These are phyloP conservation scores for Colletotrichum scovillei DNA, from an alignment of 2,329 filamentous ascomycete genomes.

Conservation along the genomic window DNA sequence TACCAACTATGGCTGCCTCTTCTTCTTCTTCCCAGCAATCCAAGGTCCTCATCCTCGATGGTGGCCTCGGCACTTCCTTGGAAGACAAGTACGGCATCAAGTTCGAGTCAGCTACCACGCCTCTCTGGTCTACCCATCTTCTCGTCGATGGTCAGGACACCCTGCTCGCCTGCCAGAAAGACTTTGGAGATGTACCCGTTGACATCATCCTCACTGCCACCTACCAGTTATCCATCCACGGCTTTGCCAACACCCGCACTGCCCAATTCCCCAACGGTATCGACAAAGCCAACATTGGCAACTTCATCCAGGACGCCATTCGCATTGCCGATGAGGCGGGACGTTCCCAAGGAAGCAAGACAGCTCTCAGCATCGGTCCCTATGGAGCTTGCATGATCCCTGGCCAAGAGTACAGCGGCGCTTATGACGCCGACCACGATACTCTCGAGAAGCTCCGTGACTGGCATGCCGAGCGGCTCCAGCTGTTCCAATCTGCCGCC, in stretches of 20 bases:
- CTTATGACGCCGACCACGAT: conserved; percentile 64
- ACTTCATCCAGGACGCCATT: conserved; percentile 57
- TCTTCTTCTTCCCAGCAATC: conserved; percentile 1
- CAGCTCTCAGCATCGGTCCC: conserved; percentile 72
- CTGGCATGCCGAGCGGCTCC: conserved; percentile 69
- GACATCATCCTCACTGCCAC: conserved; percentile 76
- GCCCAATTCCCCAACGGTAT: conserved; percentile 57
- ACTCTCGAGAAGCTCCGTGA: conserved; percentile 55
- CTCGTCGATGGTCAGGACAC: conserved; percentile 65
- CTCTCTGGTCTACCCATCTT: conserved; percentile 76
- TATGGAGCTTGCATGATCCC: conserved; percentile 77
- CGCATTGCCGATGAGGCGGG: conserved; percentile 52
- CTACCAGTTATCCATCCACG: conserved; percentile 71
- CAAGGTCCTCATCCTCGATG: conserved; percentile 67
- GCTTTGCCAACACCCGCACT: conserved; percentile 63
- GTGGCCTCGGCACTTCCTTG: conserved; percentile 75
- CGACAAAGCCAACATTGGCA: conserved; percentile 48
- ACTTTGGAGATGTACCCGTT: conserved; percentile 66
- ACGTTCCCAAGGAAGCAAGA: conserved; percentile 40
- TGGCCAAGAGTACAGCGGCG: conserved; percentile 72
- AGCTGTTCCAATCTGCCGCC: conserved; percentile 57
- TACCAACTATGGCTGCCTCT: conserved; percentile 16
- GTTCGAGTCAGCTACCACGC: conserved; percentile 62
- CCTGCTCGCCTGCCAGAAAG: conserved; percentile 65
- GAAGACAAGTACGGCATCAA: conserved; percentile 64